A percentile compares a stretch with the other conserved stretches of the same genome.
Evolutionary conservation across 2,329 filamentous ascomycete genomes (phyloP).

Genomic region (Macrophomina pseudophaseolina): DNA sequence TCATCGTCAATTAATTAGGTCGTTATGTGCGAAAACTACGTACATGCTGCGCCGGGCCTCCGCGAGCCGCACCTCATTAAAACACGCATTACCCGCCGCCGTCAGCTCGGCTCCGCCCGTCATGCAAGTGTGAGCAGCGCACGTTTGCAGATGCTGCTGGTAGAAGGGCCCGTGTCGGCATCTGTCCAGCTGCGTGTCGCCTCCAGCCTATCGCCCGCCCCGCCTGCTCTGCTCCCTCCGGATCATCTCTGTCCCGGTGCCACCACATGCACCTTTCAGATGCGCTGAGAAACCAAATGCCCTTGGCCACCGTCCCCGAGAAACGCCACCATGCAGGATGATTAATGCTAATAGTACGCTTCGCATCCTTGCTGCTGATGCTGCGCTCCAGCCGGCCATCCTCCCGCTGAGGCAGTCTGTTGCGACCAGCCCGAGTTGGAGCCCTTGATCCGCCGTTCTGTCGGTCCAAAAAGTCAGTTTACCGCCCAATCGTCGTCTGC

Average conservation of each 20-base stretch:
- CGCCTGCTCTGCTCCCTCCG: background rate
- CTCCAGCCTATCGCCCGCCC: background rate
- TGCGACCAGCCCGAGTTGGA: conserved; percentile 42
- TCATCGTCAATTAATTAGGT: conserved; percentile 15
- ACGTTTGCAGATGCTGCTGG: conserved; percentile 24
- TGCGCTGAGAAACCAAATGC: conserved; percentile 16
- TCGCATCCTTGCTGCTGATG: conserved; percentile 44
- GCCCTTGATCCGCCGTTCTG: conserved; percentile 51
- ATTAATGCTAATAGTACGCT: conserved; percentile 45
- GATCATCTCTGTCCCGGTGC: conserved; percentile 21
- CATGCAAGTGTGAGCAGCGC: conserved; percentile 22
- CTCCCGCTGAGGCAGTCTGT: conserved; percentile 35
- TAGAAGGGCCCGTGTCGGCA: conserved; percentile 20
- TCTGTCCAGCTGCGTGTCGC: conserved; percentile 20
- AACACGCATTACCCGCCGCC: conserved; percentile 23
- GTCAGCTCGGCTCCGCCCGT: conserved; percentile 26
- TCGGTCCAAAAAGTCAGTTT: conserved; percentile 35
- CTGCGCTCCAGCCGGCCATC: conserved; percentile 39
- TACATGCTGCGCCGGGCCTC: background rate
- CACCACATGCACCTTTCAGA: conserved; percentile 20
- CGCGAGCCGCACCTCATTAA: background rate
- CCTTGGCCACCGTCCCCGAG: background rate
- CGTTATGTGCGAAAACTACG: background rate
- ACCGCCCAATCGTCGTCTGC: background rate
- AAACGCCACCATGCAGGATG: conserved; percentile 24